These are phyloP conservation scores for Narthecium ossifragum DNA, from an alignment of 106 monocot species.

Conservation along the genomic window DNA sequence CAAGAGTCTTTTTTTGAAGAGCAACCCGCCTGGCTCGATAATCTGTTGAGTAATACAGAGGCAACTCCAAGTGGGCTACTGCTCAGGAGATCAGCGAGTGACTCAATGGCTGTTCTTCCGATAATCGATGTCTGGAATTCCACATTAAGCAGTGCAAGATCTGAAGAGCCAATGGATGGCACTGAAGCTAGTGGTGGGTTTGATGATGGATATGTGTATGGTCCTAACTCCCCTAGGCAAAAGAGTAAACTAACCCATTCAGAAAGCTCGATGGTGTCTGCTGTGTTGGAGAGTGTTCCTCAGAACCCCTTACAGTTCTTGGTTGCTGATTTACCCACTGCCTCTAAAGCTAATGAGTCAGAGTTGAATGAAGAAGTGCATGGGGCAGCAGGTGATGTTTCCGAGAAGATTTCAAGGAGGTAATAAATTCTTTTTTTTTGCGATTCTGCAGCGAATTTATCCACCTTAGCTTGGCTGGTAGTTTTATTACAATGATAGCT, in stretches of 20 bases:
- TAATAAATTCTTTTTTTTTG: constrained; percentile 33
- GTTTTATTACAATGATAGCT: too few relatives aligned
- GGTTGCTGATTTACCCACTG: constrained; percentile 14
- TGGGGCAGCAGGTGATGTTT: constrained; percentile 10
- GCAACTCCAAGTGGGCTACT: constrained; percentile 14
- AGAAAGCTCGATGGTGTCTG: constrained; percentile 60
- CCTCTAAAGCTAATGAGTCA: constrained; percentile 6
- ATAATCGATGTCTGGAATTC: too few relatives aligned
- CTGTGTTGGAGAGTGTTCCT: constrained; percentile 63
- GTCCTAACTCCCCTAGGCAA: constrained; percentile 92
- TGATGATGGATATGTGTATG: constrained; percentile 59
- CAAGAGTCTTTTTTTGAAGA: constrained; percentile 47
- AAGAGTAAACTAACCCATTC: constrained; percentile 40
- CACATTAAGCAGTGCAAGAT: constrained; percentile 14
- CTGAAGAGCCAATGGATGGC: background rate
- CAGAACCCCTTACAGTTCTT: constrained; percentile 44
- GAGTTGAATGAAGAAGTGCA: constrained; percentile 13
- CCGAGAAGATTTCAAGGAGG: constrained; percentile 51
- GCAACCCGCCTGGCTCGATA: constrained; percentile 62
- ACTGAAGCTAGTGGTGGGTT: constrained; percentile 28
- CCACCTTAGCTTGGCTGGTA: too few relatives aligned
- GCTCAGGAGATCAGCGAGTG: constrained; percentile 72
- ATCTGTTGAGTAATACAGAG: constrained; percentile 39
- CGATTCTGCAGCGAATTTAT: too few relatives aligned
- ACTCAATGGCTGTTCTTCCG: constrained; percentile 52